phyloP scores from a whole-genome alignment of 805 yeast genomes.

The Schwanniomyces occidentalis region DNA sequence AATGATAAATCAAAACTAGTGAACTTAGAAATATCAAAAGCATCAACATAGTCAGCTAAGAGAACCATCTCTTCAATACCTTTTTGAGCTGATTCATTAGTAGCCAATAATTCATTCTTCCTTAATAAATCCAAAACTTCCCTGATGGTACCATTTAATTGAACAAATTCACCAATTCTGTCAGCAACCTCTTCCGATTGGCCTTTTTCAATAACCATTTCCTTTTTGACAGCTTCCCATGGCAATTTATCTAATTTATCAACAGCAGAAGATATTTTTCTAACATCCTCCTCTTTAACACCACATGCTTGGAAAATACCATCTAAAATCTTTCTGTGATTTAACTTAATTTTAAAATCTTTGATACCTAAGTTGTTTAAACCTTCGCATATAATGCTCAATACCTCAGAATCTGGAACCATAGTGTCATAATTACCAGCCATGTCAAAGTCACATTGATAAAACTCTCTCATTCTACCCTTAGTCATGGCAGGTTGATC shows the following conservation, averaged over 20 bases:
- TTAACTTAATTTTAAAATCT: constrained; percentile 88
- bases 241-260: constrained; percentile 95
- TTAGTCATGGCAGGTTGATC: constrained; percentile 99
- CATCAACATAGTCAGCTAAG: constrained; percentile 75
- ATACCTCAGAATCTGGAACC: constrained; percentile 95
- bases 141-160: constrained; percentile 72
- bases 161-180: constrained; percentile 87
- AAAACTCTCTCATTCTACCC: constrained; percentile 99
- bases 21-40: constrained; percentile 68
- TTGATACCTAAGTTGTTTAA: constrained; percentile 77
- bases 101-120: constrained; percentile 55
- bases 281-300: constrained; percentile 88
- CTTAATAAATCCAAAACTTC: constrained; percentile 59
- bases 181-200: constrained; percentile 93
- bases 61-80: constrained; percentile 82
- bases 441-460: constrained; percentile 97
- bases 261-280: constrained; percentile 92
- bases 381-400: constrained; percentile 83
- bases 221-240: constrained; percentile 91
- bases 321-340: constrained; percentile 93
- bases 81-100: constrained; percentile 70
- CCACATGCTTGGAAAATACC: constrained; percentile 96
- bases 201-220: constrained; percentile 88
- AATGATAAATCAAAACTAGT: constrained; percentile 89
- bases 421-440: constrained; percentile 91